Percentiles rank a stretch among this genome's conserved stretches.
Evolutionary conservation across 1,139 yeast genomes (phyloP).

Genomic region (Yamadazyma spencermartinsiae): DNA sequence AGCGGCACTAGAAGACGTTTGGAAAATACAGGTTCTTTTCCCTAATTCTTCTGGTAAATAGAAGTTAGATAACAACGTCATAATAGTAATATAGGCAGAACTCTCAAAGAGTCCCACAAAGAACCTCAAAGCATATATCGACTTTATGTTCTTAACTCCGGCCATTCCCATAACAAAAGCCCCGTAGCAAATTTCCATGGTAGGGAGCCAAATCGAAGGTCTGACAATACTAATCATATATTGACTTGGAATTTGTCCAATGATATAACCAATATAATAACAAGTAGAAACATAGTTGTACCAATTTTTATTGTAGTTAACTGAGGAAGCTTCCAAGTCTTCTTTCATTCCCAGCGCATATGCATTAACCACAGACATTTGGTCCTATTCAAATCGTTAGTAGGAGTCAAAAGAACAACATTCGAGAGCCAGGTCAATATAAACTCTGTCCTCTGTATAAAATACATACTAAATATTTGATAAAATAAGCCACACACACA

Average conservation of each 20-base stretch:
- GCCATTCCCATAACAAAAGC: slow-evolving; percentile 16
- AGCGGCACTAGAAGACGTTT: slow-evolving; percentile 16
- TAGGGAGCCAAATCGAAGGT: slow-evolving; percentile 19
- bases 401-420: no score
- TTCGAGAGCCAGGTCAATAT: no score
- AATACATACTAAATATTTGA: slow-evolving; percentile 51
- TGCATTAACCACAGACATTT: slow-evolving; percentile 34
- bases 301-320: slow-evolving; percentile 43
- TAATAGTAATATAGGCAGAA: slow-evolving; percentile 17
- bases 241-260: slow-evolving; percentile 21
- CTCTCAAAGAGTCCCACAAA: slow-evolving; percentile 18
- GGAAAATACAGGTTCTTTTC: slow-evolving; percentile 18
- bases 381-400: no score
- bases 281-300: slow-evolving; percentile 49
- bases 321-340: slow-evolving; percentile 23
- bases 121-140: slow-evolving; percentile 16
- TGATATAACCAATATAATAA: slow-evolving; percentile 31
- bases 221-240: slow-evolving; percentile 14
- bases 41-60: slow-evolving; percentile 18
- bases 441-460: no score
- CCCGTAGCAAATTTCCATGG: slow-evolving; percentile 13
- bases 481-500: slow-evolving; percentile 37
- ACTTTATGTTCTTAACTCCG: slow-evolving; percentile 11
- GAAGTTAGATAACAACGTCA: slow-evolving; percentile 17
- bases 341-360: slow-evolving; percentile 54